phyloP scores from a whole-genome alignment of 306 rosid species.

The Coriaria nepalensis region DNA sequence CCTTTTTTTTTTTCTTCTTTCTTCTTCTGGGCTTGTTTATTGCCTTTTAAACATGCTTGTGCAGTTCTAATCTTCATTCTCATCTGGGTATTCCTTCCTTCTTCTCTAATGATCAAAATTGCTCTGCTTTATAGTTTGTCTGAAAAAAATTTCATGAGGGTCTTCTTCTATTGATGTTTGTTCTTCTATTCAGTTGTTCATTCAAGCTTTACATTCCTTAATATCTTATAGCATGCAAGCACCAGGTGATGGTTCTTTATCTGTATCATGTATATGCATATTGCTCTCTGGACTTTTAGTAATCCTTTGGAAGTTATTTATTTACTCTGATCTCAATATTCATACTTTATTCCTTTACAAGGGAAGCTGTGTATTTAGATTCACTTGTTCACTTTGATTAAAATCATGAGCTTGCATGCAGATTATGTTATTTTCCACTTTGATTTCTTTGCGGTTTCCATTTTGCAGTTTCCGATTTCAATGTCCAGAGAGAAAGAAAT shows the following conservation, averaged over 20 bases:
- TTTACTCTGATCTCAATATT: too few relatives aligned
- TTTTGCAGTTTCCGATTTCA: constrained; percentile 9
- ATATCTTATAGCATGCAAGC: too few relatives aligned
- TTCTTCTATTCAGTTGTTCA: too few relatives aligned
- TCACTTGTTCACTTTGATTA: neutral
- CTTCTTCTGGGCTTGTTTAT: neutral
- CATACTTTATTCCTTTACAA: too few relatives aligned
- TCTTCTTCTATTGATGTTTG: neutral
- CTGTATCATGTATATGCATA: too few relatives aligned
- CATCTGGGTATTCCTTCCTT: constrained; percentile 19
- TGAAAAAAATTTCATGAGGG: constrained; percentile 1
- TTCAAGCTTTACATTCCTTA: too few relatives aligned
- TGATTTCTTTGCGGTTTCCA: neutral
- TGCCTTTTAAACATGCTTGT: neutral
- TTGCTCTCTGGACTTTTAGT: too few relatives aligned
- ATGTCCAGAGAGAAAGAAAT: constrained; percentile 13
- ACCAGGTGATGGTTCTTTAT: too few relatives aligned
- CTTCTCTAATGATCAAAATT: neutral
- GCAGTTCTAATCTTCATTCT: constrained; percentile 6
- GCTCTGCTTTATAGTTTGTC: constrained; percentile 1
- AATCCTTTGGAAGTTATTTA: too few relatives aligned
- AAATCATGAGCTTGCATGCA: neutral
- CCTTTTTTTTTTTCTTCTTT: constrained; percentile 1
- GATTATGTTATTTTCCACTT: neutral
- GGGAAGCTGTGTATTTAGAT: too few relatives aligned